These are phyloP conservation scores for Backusella sp. DNA, from an alignment of 192 early-diverging fungal species.

Conservation along the genomic window DNA sequence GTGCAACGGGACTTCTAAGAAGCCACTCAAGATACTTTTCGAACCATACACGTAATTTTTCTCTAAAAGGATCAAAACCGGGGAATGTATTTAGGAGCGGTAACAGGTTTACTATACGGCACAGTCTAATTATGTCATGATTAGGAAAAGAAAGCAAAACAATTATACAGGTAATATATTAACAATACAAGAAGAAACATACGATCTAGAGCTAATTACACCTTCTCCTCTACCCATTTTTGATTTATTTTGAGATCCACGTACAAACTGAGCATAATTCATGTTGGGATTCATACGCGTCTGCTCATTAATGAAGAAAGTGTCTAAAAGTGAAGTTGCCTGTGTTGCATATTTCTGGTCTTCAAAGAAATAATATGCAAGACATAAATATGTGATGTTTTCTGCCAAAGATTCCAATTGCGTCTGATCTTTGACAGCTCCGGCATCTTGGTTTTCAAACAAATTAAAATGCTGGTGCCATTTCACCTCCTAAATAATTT, in stretches of 20 bases:
- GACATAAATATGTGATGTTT: slow-evolving; percentile 24
- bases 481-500: background rate
- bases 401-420: slow-evolving; percentile 33
- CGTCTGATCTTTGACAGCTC: slow-evolving; percentile 21
- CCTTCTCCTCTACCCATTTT: slow-evolving; percentile 30
- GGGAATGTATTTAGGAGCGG: slow-evolving; percentile 12
- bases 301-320: slow-evolving; percentile 27
- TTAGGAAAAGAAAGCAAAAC: background rate
- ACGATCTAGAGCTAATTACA: slow-evolving; percentile 33
- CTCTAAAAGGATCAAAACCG: background rate
- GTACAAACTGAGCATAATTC: slow-evolving; percentile 35
- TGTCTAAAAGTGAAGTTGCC: slow-evolving; percentile 12
- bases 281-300: slow-evolving; percentile 39
- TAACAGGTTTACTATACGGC: slow-evolving; percentile 30
- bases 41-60: slow-evolving; percentile 21
- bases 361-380: slow-evolving; percentile 26
- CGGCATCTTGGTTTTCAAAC: slow-evolving; percentile 10
- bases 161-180: background rate
- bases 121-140: slow-evolving; percentile 1
- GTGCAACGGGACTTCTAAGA: slow-evolving; percentile 22
- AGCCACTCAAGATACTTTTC: slow-evolving; percentile 33
- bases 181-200: background rate
- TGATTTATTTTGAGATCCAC: slow-evolving; percentile 20
- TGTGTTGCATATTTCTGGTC: slow-evolving; percentile 26
- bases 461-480: background rate